Evolutionary conservation across 306 rosid species (phyloP), one percentile per base, ranked within the genome.

Genomic region (Begonia fuchsioides): DNA sequence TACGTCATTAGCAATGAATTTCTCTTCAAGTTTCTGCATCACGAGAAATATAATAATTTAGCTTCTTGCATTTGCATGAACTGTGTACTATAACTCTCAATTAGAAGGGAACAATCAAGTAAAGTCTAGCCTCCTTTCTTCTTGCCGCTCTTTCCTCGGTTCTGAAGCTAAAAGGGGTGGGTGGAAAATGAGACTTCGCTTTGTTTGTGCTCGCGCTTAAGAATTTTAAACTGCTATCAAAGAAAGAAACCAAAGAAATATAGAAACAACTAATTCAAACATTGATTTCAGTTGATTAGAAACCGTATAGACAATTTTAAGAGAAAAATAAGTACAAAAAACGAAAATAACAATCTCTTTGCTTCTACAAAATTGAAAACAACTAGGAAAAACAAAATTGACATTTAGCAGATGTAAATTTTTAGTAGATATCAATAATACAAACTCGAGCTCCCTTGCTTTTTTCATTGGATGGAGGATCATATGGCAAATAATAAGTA

Each of bases 121-220:
- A 47, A 57, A 47, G 35, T 11, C 62, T 60, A 81, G 69, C 98
- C 95, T 79, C 79, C 67, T 85, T 79, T 79, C 98, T 81, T 66
- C 74, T 79, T 48, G 79, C 83, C 47, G 95, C 94, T 55, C 98
- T 77, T 64, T 90, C 94, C 52, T 85, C 98, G 13, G 98, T 90
- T 67, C 87, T 77, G 68, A 90, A 71, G 76, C 73, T 65, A 73
- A 90, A 81, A 19, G 98, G 79, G 3, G 87, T 72, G 17, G 86
- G 73, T 65, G 92, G 72, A 54, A 75, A 62, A 10, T 92, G 94
- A n/a, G 92, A 81, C 52, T 65, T 68, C 51, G 62, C n/a, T 76
- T 68, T 90, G 45, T 79, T 79, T 74, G 87, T 90, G 87, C 85
- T 70, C 18, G 73, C 59, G 78, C 70, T 64, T 56, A 72, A 59